phyloP scores from a whole-genome alignment of 192 early-diverging fungal species.

The Coemansia umbellata region DNA sequence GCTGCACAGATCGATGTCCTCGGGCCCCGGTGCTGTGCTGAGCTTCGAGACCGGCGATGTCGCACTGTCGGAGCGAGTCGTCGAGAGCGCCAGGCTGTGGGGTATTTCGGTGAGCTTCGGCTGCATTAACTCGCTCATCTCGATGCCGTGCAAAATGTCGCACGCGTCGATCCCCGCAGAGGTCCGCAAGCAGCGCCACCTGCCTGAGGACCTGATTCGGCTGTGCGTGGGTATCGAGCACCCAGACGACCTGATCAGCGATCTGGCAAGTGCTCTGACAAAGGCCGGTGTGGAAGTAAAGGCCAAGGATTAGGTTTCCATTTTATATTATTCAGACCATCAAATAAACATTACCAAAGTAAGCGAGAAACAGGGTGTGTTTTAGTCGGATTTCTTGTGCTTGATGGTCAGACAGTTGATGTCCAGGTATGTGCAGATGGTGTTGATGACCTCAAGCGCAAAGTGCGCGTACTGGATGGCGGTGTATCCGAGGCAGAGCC shows the following conservation, averaged over 20 bases:
- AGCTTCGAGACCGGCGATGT: slow-evolving; percentile 91
- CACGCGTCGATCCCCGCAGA: slow-evolving; percentile 93
- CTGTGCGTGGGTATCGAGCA: slow-evolving; percentile 97
- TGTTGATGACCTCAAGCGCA: slow-evolving; percentile 63
- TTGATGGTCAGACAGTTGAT: slow-evolving; percentile 81
- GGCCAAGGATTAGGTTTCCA: background rate
- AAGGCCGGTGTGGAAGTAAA: slow-evolving; percentile 54
- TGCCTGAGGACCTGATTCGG: slow-evolving; percentile 97
- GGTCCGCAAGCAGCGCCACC: slow-evolving; percentile 75
- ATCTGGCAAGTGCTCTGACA: slow-evolving; percentile 72
- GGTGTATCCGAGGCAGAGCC: slow-evolving; percentile 56
- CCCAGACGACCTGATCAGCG: slow-evolving; percentile 82
- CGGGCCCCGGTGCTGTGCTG: slow-evolving; percentile 89
- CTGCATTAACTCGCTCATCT: slow-evolving; percentile 95
- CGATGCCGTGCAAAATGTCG: slow-evolving; percentile 98
- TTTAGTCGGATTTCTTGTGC: slow-evolving; percentile 43
- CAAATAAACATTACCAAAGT: background rate
- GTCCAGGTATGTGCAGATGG: slow-evolving; percentile 71
- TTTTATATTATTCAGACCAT: background rate
- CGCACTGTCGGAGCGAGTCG: slow-evolving; percentile 70
- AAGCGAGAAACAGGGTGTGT: background rate
- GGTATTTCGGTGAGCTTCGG: slow-evolving; percentile 97
- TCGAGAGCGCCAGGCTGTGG: slow-evolving; percentile 80
- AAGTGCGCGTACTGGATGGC: slow-evolving; percentile 65
- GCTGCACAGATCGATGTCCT: slow-evolving; percentile 71